A percentile compares a stretch with the other conserved stretches of the same genome.
Evolutionary conservation across 495 filamentous ascomycete species (phyloP).

Genomic region (Xylaria longipes): DNA sequence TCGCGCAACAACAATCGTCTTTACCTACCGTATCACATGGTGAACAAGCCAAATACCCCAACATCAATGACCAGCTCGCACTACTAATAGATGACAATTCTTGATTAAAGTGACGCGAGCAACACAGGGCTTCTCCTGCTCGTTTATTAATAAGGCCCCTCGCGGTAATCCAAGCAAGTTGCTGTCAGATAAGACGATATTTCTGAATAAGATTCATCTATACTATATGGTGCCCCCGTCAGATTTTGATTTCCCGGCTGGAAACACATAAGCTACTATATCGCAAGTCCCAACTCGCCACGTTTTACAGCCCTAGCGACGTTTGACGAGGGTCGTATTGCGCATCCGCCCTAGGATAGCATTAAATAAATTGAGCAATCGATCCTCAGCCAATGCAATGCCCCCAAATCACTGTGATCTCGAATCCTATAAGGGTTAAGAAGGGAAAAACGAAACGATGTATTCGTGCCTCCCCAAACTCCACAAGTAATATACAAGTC

Average conservation of each 20-base stretch:
- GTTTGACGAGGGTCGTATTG: not conserved
- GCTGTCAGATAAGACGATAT: not conserved
- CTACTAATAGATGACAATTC: not conserved
- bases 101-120: not conserved
- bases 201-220: not conserved
- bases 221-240: not conserved
- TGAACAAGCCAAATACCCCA: too few relatives aligned
- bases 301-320: not conserved
- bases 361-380: not conserved
- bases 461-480: slow-evolving; percentile 1
- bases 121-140: not conserved
- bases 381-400: not conserved
- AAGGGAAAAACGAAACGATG: not conserved
- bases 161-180: not conserved
- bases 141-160: not conserved
- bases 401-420: not conserved
- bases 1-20: not conserved
- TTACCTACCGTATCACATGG: too few relatives aligned
- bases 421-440: not conserved
- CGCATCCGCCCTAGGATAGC: not conserved
- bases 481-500: slow-evolving; percentile 6
- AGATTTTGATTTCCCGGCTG: not conserved
- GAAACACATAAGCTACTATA: not conserved
- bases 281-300: not conserved
- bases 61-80: not conserved